Base-by-base conservation (phyloP, 106 monocot genomes). In the Xerophyta viscosa region DNA sequence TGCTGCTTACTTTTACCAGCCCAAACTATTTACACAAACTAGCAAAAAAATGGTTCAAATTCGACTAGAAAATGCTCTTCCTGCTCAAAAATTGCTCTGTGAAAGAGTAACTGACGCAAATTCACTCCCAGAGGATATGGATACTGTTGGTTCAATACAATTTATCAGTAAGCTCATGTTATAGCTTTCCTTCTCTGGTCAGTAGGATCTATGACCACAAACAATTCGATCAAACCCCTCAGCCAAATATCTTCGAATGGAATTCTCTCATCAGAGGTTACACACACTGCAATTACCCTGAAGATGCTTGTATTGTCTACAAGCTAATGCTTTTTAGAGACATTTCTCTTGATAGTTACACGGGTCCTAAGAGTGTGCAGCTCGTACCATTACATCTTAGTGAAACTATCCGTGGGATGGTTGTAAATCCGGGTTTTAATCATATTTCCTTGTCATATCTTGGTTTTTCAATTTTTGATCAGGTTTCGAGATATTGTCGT, bases 231-330 rank as follows among this genome's bases (percentile, higher is more conserved):
- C 43, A 65, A 62, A 70, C 54, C 18, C 21, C 41, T 33, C 53
- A 65, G 7, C 65, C 82, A 21, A 66, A 63, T 24, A 14, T 74
- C 18, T 73, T 73, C 56, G 48, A 52, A 2, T 83, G 83, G 76
- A 83, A 83, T 48, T 57, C 55, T 39, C 62, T 69, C 57, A 74
- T 83, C 20, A 64, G 83, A 52, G 73, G 62, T 8, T 64, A 76
- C 50, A 51, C 58, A 15, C 36, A 50, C 23, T 27, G 14, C 29
- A 24, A 54, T 42, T 56, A 65, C 14, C 52, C 73, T 3, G 0
- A 26, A 19, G 54, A 65, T 10, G 83, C 58, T 21, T 45, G 69
- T 7, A 46, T 36, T n/a, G 1, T 66, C 10, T 83, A 65, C 42
- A 30, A 37, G 52, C n/a, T 51, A 6, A 77, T 83, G 77, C 55